Conservation (phyloP, 2,329 filamentous ascomycete species). For the Alternaria panax region DNA sequence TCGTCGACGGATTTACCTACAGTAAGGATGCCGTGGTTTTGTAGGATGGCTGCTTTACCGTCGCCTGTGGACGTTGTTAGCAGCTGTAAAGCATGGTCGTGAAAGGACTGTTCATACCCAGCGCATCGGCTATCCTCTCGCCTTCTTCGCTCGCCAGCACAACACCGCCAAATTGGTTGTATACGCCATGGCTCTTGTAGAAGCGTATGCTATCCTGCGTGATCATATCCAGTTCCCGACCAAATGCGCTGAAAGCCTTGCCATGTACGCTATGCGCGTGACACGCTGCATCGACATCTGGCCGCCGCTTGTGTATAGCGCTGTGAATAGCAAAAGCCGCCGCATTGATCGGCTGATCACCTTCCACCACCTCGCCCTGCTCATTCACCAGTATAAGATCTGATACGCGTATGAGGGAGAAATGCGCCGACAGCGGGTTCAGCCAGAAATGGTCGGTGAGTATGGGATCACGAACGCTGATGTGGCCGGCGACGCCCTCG, state of each 20-base stretch:
- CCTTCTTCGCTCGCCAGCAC: constrained; percentile 55
- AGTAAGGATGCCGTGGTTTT: constrained; percentile 52
- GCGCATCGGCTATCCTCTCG: constrained; percentile 52
- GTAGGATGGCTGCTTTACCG: constrained; percentile 49
- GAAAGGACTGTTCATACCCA: constrained; percentile 26
- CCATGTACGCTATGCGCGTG: constrained; percentile 57
- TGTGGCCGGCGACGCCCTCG: constrained; percentile 56
- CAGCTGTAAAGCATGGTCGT: neutral
- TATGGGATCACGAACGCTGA: constrained; percentile 51
- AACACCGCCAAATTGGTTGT: constrained; percentile 52
- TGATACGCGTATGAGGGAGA: constrained; percentile 52
- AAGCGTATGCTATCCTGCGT: constrained; percentile 58
- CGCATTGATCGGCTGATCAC: constrained; percentile 54
- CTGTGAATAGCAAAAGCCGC: constrained; percentile 58
- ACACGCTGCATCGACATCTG: constrained; percentile 53
- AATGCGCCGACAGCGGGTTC: constrained; percentile 56
- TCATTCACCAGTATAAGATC: constrained; percentile 56
- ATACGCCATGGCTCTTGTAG: constrained; percentile 52
- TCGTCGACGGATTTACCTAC: constrained; percentile 53
- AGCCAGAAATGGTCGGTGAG: constrained; percentile 50
- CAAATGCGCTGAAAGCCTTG: constrained; percentile 58
- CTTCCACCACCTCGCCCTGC: constrained; percentile 51
- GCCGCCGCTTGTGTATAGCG: constrained; percentile 49
- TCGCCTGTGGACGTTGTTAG: constrained; percentile 18
- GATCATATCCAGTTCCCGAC: constrained; percentile 56